phyloP scores from a whole-genome alignment of 371 early-diverging fungal species.

The Syncephalastrum racemosum region DNA sequence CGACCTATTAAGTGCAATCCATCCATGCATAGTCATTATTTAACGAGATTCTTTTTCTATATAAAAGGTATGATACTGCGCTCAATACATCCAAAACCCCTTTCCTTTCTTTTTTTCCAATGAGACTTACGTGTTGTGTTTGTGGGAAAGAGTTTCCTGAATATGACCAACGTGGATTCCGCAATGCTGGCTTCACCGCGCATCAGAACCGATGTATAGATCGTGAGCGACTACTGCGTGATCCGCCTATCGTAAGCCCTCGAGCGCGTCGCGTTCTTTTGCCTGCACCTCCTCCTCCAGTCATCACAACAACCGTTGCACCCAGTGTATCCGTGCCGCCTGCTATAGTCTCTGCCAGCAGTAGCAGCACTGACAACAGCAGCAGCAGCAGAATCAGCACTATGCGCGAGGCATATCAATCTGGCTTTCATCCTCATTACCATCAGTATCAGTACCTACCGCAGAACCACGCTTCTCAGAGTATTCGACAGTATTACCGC shows the following conservation, averaged over 20 bases:
- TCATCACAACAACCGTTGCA: background rate
- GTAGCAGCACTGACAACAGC: constrained; percentile 1
- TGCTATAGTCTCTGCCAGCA: constrained; percentile 1
- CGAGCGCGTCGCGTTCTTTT: constrained; percentile 4
- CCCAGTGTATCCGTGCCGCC: background rate
- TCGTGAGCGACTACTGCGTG: constrained; percentile 3
- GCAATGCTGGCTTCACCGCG: constrained; percentile 41
- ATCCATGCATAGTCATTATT: too few species aligned
- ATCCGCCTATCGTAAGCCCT: background rate
- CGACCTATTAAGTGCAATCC: too few species aligned
- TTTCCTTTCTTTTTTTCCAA: background rate
- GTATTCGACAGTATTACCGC: too few species aligned
- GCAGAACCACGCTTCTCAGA: too few species aligned
- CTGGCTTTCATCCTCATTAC: too few species aligned
- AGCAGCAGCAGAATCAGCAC: background rate
- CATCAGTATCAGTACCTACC: too few species aligned
- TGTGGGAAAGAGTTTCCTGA: constrained; percentile 34
- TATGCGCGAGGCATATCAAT: too few species aligned
- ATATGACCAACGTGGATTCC: constrained; percentile 42
- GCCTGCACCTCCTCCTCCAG: constrained; percentile 5
- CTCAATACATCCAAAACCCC: too few species aligned
- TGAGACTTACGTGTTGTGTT: constrained; percentile 23
- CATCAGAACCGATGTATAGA: constrained; percentile 40
- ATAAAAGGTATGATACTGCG: too few species aligned
- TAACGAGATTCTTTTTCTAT: too few species aligned